Percentiles rank a stretch among this genome's conserved stretches.
These are phyloP conservation scores for Neopestalotiopsis rosae DNA, from an alignment of 2,329 filamentous ascomycete species.

Conservation along the genomic window DNA sequence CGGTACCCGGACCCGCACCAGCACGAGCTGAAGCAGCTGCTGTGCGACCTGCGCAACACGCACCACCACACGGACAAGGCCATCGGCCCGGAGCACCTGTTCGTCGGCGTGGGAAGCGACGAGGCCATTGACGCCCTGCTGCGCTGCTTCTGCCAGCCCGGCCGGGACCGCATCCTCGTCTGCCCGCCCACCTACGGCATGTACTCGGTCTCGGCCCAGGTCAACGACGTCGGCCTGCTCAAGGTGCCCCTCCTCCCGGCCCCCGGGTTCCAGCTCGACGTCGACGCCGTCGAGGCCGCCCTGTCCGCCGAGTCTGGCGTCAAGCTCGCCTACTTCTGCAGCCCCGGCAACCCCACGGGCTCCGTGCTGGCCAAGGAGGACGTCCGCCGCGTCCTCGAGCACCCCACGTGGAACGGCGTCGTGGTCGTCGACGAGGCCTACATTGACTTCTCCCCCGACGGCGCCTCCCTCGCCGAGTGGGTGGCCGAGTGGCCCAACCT, in stretches of 20 bases:
- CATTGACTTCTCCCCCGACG: constrained; percentile 85
- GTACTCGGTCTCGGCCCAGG: constrained; percentile 92
- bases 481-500: constrained; percentile 92
- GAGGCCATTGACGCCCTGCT: constrained; percentile 96
- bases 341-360: constrained; percentile 92
- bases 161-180: constrained; percentile 86
- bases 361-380: constrained; percentile 77
- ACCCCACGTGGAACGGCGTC: constrained; percentile 93
- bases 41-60: constrained; percentile 88
- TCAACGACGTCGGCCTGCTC: constrained; percentile 88
- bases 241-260: constrained; percentile 81
- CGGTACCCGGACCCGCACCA: constrained; percentile 98
- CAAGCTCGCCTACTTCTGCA: constrained; percentile 92
- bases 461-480: constrained; percentile 86
- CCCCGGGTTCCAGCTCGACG: constrained; percentile 76
- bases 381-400: constrained; percentile 74
- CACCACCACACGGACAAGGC: constrained; percentile 76
- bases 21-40: constrained; percentile 78
- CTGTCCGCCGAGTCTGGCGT: constrained; percentile 68
- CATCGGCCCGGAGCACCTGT: constrained; percentile 82
- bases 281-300: constrained; percentile 68
- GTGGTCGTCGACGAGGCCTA: constrained; percentile 94
- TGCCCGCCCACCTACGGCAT: constrained; percentile 98
- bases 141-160: constrained; percentile 90
- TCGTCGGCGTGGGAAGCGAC: constrained; percentile 94